Base-by-base conservation (phyloP, 768 basidiomycete genomes). In the Tulasnella sp. region DNA sequence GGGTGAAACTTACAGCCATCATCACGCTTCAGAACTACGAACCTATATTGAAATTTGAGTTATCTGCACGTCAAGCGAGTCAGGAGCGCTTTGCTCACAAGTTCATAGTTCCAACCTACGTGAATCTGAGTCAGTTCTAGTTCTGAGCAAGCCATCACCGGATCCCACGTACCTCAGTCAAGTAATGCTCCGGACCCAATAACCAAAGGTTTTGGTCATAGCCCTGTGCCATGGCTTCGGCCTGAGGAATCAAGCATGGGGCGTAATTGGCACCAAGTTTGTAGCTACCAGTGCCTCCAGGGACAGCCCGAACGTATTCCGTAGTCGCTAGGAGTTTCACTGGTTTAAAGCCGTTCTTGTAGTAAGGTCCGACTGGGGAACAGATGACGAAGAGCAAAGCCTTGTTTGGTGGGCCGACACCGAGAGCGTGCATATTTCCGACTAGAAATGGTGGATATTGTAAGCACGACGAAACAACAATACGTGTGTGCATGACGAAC, bases 191-290 rank as follows among this genome's bases (percentile, higher is more conserved):
- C 71, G 87, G 85, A 0, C 94, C 95, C 77, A 93, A 89, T 40
- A 97, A 85, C 95, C 95, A 97, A 12, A 97, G 86, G 82, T 94
- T 96, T 81, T 97, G 95, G 19, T 87, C 87, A 81, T 97, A 96
- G 19, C 95, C 95, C 76, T 88, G 84, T 39, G 87, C 83, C 1
- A 90, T 90, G 31, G 93, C 95, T 76, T 87, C 84, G 80, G 90
- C 90, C 81, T 97, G 95, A 3, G 95, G 93, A 38, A 94, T 86
- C 34, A 96, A 90, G 9, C 92, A 91, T 0, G 94, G 93, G 0
- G 93, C 94, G 81, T 96, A 96, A 85, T 94, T 94, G 17, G 91
- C 90, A 36, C 93, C 93, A 67, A 96, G 84, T 83, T 97, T 97
- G 86, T 85, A 96, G 11, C 91, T 91, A 42, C 95, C 95, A 58